These are phyloP conservation scores for Phytophthora sp. DNA, from an alignment of 352 stramenopile species.

Conservation along the genomic window DNA sequence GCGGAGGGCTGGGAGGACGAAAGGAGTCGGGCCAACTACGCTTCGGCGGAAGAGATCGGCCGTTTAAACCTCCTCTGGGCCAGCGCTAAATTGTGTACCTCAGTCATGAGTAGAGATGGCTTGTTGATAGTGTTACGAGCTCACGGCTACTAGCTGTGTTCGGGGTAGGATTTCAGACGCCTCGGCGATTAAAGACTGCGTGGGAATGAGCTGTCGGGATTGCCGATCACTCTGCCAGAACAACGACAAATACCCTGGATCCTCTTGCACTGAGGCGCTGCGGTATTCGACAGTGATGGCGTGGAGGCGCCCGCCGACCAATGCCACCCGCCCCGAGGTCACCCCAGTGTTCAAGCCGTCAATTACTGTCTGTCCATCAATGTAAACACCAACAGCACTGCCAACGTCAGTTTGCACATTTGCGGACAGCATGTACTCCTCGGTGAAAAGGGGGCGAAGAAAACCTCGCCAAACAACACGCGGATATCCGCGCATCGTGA, in stretches of 20 bases:
- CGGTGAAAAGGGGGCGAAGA: slow-evolving; percentile 45
- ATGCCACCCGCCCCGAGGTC: slow-evolving; percentile 12
- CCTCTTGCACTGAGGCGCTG: slow-evolving; percentile 16
- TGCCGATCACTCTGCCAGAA: slow-evolving; percentile 28
- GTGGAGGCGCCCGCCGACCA: slow-evolving; percentile 40
- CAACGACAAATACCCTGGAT: slow-evolving; percentile 19
- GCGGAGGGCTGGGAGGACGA: slow-evolving; percentile 71
- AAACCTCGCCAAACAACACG: slow-evolving; percentile 56
- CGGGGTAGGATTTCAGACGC: slow-evolving; percentile 28
- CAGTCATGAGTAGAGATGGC: too few relatives aligned
- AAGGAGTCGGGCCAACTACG: slow-evolving; percentile 87
- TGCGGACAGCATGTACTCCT: slow-evolving; percentile 45
- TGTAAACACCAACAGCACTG: slow-evolving; percentile 34
- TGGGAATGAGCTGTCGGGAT: slow-evolving; percentile 14
- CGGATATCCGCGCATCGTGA: slow-evolving; percentile 45
- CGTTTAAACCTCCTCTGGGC: slow-evolving; percentile 57
- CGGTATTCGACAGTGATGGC: slow-evolving; percentile 57
- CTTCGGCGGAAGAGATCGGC: slow-evolving; percentile 79
- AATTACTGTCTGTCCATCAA: slow-evolving; percentile 40
- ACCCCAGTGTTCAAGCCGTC: slow-evolving; percentile 43
- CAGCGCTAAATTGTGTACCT: slow-evolving; percentile 4
- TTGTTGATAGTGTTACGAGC: background rate
- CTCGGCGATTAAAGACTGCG: slow-evolving; percentile 18
- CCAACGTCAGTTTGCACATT: slow-evolving; percentile 23
- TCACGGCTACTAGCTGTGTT: slow-evolving; percentile 24